A percentile compares a stretch with the other conserved stretches of the same genome.
phyloP scores from a whole-genome alignment of 179 eudicot genomes.

The Drosera spatulata region DNA sequence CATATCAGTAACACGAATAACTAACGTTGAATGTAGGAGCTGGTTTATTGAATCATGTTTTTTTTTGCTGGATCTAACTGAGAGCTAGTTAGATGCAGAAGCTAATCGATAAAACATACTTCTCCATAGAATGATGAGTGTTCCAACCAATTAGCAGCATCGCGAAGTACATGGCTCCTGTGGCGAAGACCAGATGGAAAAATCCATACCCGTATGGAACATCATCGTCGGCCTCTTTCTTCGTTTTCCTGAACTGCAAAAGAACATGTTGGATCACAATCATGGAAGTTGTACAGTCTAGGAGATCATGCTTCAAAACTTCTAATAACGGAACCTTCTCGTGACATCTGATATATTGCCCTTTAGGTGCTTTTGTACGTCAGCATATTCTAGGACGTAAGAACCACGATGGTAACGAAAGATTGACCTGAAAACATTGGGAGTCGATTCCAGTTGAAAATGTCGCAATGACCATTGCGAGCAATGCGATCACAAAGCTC shows the following conservation, averaged over 20 bases:
- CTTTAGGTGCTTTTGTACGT: too few relatives aligned
- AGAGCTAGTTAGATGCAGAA: too few relatives aligned
- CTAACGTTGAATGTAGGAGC: too few relatives aligned
- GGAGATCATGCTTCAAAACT: too few relatives aligned
- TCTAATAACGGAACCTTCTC: too few relatives aligned
- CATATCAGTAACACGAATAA: too few relatives aligned
- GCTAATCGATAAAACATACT: slow-evolving; percentile 21
- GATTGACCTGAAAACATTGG: slow-evolving; percentile 67
- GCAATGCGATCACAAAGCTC: slow-evolving; percentile 78
- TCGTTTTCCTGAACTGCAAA: slow-evolving; percentile 56
- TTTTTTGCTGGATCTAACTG: too few relatives aligned
- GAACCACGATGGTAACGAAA: background rate
- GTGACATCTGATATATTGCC: too few relatives aligned
- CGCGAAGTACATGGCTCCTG: slow-evolving; percentile 85
- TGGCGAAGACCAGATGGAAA: slow-evolving; percentile 81
- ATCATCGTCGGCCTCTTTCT: slow-evolving; percentile 42
- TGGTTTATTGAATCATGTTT: too few relatives aligned
- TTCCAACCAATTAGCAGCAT: slow-evolving; percentile 86
- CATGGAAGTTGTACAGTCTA: background rate
- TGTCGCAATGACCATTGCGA: slow-evolving; percentile 75
- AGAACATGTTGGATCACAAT: slow-evolving; percentile 4
- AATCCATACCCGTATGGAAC: slow-evolving; percentile 84
- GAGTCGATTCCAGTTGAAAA: slow-evolving; percentile 90
- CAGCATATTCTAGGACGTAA: too few relatives aligned
- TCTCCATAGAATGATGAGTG: slow-evolving; percentile 59